phyloP scores from a whole-genome alignment of 352 stramenopile species.

The Elongisporangium prolatum region DNA sequence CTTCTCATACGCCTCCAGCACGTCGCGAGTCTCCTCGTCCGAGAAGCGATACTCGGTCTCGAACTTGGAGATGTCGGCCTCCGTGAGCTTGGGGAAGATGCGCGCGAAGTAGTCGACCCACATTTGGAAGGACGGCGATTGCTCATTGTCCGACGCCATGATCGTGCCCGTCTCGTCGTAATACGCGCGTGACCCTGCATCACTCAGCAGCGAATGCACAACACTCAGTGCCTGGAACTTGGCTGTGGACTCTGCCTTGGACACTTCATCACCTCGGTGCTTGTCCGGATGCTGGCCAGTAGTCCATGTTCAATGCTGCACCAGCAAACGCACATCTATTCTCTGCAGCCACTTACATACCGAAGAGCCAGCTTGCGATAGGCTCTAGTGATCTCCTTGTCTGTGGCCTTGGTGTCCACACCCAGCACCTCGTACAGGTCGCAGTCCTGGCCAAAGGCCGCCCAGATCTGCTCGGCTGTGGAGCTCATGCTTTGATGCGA shows the following conservation, averaged over 20 bases:
- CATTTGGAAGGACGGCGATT: slow-evolving; percentile 53
- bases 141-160: slow-evolving; percentile 40
- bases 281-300: slow-evolving; percentile 90
- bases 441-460: slow-evolving; percentile 53
- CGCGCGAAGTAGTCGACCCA: slow-evolving; percentile 87
- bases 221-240: slow-evolving; percentile 88
- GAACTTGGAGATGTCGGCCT: slow-evolving; percentile 76
- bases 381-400: slow-evolving; percentile 70
- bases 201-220: slow-evolving; percentile 81
- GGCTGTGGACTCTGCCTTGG: slow-evolving; percentile 44
- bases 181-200: slow-evolving; percentile 58
- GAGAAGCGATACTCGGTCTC: slow-evolving; percentile 77
- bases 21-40: slow-evolving; percentile 77
- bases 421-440: slow-evolving; percentile 80
- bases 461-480: slow-evolving; percentile 42
- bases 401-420: slow-evolving; percentile 38
- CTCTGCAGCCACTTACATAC: slow-evolving; percentile 32
- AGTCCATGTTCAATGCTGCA: too few species aligned
- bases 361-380: slow-evolving; percentile 71
- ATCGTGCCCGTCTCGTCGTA: slow-evolving; percentile 88
- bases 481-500: too few species aligned
- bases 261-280: slow-evolving; percentile 63
- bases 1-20: slow-evolving; percentile 74
- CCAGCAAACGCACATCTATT: too few species aligned
- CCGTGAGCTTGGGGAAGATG: slow-evolving; percentile 86